A percentile compares a stretch with the other conserved stretches of the same genome.
Evolutionary conservation across 2,329 filamentous ascomycete species (phyloP).

Genomic region (Pseudogymnoascus pannorum): DNA sequence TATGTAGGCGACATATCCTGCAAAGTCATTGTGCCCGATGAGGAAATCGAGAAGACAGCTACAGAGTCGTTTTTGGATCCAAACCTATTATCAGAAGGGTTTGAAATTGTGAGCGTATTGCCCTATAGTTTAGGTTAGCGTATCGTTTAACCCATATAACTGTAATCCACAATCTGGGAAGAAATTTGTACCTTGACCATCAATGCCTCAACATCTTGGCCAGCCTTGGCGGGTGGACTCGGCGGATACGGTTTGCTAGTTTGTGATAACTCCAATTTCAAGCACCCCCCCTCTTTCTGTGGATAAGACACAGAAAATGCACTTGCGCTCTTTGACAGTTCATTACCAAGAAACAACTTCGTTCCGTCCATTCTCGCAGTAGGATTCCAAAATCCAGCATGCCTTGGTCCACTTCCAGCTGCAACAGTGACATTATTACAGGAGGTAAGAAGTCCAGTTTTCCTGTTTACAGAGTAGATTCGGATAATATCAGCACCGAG

Average conservation of each 20-base stretch:
- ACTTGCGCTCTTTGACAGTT: slow-evolving; percentile 35
- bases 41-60: slow-evolving; percentile 31
- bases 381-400: slow-evolving; percentile 37
- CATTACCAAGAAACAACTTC: slow-evolving; percentile 37
- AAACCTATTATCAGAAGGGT: slow-evolving; percentile 2
- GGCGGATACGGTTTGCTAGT: background rate
- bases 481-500: slow-evolving; percentile 41
- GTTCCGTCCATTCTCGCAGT: slow-evolving; percentile 12
- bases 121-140: background rate
- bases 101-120: slow-evolving; percentile 13
- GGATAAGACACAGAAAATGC: slow-evolving; percentile 22
- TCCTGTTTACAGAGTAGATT: slow-evolving; percentile 38
- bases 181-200: background rate
- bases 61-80: slow-evolving; percentile 31
- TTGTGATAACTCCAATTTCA: background rate
- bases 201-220: background rate
- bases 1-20: slow-evolving; percentile 38
- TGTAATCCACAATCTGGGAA: slow-evolving; percentile 7
- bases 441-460: slow-evolving; percentile 29
- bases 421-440: slow-evolving; percentile 28
- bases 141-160: slow-evolving; percentile 10
- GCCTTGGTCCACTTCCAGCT: slow-evolving; percentile 41
- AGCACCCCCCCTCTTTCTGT: background rate
- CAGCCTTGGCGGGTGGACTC: background rate
- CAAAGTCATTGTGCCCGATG: slow-evolving; percentile 35